Conservation (phyloP, 2,329 filamentous ascomycete genomes). For the Ploettnerulaceae sp. region DNA sequence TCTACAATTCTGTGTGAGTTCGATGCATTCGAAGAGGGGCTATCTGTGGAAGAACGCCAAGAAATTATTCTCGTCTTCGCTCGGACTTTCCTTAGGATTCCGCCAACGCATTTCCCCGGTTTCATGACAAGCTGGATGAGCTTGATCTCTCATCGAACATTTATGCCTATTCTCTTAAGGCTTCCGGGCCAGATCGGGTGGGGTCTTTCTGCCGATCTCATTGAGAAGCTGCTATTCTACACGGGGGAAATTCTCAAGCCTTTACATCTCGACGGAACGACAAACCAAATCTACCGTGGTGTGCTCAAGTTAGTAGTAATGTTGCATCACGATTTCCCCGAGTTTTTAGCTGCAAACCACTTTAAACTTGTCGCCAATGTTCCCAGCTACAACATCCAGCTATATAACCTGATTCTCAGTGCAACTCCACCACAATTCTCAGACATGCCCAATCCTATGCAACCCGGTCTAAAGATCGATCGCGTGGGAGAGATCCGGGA, state of each 20-base stretch:
- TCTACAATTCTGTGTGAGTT: conserved; percentile 78
- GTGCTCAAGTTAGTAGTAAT: conserved; percentile 77
- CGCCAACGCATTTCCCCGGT: conserved; percentile 71
- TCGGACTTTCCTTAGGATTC: conserved; percentile 64
- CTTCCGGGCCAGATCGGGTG: conserved; percentile 68
- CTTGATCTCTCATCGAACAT: conserved; percentile 77
- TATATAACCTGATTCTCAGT: conserved; percentile 82
- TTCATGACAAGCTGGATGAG: conserved; percentile 84
- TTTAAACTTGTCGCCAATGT: conserved; percentile 76
- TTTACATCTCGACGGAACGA: conserved; percentile 60
- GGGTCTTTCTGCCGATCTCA: conserved; percentile 66
- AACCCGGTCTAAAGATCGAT: conserved; percentile 70
- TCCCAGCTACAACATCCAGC: conserved; percentile 76
- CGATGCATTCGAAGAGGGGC: conserved; percentile 51
- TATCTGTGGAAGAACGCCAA: conserved; percentile 56
- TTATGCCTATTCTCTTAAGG: conserved; percentile 73
- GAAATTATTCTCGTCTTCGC: conserved; percentile 70
- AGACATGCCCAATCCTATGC: conserved; percentile 70
- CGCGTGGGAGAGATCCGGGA: conserved; percentile 69
- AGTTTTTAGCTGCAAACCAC: conserved; percentile 86
- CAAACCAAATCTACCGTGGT: conserved; percentile 80
- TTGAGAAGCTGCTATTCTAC: conserved; percentile 67
- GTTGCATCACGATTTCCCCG: conserved; percentile 89
- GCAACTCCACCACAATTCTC: conserved; percentile 64
- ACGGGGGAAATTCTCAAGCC: conserved; percentile 77